Evolutionary conservation across 768 basidiomycete genomes (phyloP).

Genomic region (Cystofilobasidium macerans): DNA sequence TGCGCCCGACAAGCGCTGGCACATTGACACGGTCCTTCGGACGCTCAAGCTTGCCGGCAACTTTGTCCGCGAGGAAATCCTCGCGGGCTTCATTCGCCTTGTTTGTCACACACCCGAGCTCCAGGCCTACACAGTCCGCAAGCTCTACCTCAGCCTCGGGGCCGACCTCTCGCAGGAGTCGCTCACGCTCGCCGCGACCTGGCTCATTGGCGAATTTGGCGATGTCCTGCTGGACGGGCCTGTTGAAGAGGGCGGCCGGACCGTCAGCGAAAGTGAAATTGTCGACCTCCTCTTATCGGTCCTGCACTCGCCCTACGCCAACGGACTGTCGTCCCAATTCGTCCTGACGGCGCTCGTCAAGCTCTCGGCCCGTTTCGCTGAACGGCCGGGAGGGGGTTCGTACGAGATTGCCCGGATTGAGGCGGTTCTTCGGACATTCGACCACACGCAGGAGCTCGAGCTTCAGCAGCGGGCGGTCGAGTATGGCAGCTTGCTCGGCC

Average conservation of each 20-base stretch:
- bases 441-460: conserved; percentile 82
- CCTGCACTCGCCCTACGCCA: conserved; percentile 86
- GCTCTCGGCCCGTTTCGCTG: conserved; percentile 64
- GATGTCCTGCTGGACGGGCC: conserved; percentile 81
- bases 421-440: conserved; percentile 65
- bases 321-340: conserved; percentile 81
- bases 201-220: conserved; percentile 94
- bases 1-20: conserved; percentile 97
- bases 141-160: conserved; percentile 73
- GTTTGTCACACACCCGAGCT: conserved; percentile 95
- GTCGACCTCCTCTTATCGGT: conserved; percentile 75
- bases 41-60: conserved; percentile 95
- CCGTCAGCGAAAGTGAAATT: conserved; percentile 65
- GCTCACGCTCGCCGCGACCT: conserved; percentile 79
- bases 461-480: conserved; percentile 93
- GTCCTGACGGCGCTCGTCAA: conserved; percentile 82
- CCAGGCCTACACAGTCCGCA: conserved; percentile 87
- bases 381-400: conserved; percentile 26
- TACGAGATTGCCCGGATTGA: conserved; percentile 59
- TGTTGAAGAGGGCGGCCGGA: conserved; percentile 55
- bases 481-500: conserved; percentile 69
- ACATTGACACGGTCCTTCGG: conserved; percentile 91
- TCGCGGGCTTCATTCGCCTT: conserved; percentile 87
- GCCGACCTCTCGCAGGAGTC: conserved; percentile 94
- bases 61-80: conserved; percentile 89